Conservation (phyloP, 371 early-diverging fungal species). For the Batkoa obscura region DNA sequence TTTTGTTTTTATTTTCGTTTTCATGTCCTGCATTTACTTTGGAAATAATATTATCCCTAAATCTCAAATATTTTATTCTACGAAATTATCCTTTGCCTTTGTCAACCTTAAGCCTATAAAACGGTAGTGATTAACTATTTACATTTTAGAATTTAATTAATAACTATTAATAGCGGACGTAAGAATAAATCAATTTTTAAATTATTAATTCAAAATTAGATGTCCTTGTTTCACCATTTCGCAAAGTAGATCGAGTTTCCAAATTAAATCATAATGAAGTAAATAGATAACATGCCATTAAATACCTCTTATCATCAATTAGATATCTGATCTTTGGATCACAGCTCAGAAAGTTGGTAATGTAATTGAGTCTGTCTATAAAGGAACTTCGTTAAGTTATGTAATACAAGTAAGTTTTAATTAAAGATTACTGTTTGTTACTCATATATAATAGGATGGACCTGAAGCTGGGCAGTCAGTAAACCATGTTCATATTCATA, state of each 20-base stretch:
- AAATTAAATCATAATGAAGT: background rate
- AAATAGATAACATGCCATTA: background rate
- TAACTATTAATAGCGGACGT: slow-evolving; percentile 12
- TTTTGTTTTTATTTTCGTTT: background rate
- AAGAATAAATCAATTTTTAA: slow-evolving; percentile 4
- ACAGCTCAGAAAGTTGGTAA: background rate
- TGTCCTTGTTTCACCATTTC: background rate
- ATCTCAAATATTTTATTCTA: slow-evolving; percentile 47
- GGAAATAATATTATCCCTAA: slow-evolving; percentile 41
- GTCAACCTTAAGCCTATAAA: slow-evolving; percentile 80
- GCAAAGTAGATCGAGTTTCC: background rate
- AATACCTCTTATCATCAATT: background rate
- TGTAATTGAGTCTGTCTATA: background rate
- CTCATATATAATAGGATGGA: slow-evolving; percentile 32
- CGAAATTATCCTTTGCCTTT: slow-evolving; percentile 46
- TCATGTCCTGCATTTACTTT: slow-evolving; percentile 15
- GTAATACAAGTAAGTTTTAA: background rate
- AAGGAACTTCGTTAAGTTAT: background rate
- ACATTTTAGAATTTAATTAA: background rate
- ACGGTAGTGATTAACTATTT: slow-evolving; percentile 28
- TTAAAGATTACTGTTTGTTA: too few species aligned
- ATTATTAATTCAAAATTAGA: background rate
- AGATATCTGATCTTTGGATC: slow-evolving; percentile 4
- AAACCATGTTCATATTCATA: slow-evolving; percentile 84
- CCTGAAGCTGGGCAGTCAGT: slow-evolving; percentile 80